Evolutionary conservation across 129 eudicot species (phyloP), one percentile per base, ranked within the genome.

Genomic region (Flaveria trinervia): DNA sequence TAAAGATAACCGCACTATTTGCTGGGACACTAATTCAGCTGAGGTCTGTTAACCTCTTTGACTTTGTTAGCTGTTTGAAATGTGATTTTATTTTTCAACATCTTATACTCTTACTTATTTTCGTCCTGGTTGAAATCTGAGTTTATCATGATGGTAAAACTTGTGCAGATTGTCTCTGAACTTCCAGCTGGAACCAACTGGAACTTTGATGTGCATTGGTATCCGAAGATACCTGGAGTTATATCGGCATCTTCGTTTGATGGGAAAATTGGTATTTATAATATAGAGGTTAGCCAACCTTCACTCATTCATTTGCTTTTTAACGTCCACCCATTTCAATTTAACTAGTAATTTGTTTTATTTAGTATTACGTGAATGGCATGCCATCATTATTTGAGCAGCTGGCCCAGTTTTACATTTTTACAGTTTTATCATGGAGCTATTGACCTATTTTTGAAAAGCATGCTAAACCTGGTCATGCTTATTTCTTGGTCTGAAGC

Each of bases 151-250:
- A 25, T 74, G 70, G 59, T 61, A 68, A 55, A 62, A 28, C 25
- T 56, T 57, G 15, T 77, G 85, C 90, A 93, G 98, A 93, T 90
- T 72, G 92, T 90, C 65, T 83, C 96, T 77, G 98, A 93, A 84
- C 87, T 93, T 76, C 98, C 98, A 26, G 87, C 95, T 77, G 98
- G 97, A 84, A 85, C 89, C 84, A 93, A 93, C 78, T 88, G 95
- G 95, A 90, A 90, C 75, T 93, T 93, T 59, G 97, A 93, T 83
- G 90, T 93, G 18, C 98, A 93, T 70, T 93, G 98, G 98, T 90
- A 93, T 74, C 85, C 91, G 18, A 90, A 88, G 85, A 83, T 88
- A 69, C 98, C 98, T 14, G 98, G 98, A 69, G 86, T 93, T 62
- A 90, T 93, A 75, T 90, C 98, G 51, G 98, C 98, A 77, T 93